Conservation (phyloP, 164 flowering plant species). For the Santalum album region DNA sequence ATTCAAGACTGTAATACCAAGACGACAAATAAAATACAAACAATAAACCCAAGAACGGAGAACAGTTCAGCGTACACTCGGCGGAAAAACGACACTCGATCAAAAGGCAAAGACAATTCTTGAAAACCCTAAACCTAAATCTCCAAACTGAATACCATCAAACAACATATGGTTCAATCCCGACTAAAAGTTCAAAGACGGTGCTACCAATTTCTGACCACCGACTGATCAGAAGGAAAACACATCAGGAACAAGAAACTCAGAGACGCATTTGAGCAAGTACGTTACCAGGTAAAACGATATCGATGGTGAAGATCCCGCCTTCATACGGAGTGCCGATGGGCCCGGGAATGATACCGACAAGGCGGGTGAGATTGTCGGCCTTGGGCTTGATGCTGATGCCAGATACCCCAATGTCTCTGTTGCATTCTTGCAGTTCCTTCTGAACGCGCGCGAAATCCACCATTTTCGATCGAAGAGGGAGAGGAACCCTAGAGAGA, state of each 20-base stretch:
- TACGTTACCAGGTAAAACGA: slow-evolving; percentile 60
- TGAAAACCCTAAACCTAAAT: no score
- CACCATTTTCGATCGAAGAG: slow-evolving; percentile 40
- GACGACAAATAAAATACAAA: no score
- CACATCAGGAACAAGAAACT: neutral
- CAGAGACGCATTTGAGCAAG: neutral
- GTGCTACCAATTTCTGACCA: no score
- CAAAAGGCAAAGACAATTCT: no score
- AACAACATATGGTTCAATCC: no score
- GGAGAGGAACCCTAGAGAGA: neutral
- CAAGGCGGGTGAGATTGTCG: slow-evolving; percentile 54
- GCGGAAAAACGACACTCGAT: no score
- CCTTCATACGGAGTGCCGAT: slow-evolving; percentile 86
- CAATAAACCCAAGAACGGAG: no score
- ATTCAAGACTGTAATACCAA: no score
- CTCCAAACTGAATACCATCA: no score
- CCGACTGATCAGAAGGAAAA: neutral
- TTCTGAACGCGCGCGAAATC: slow-evolving; percentile 84
- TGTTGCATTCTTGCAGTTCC: slow-evolving; percentile 77
- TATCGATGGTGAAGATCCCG: slow-evolving; percentile 74
- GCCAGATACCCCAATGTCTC: slow-evolving; percentile 52
- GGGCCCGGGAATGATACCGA: slow-evolving; percentile 84
- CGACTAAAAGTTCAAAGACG: no score
- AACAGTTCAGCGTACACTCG: no score
- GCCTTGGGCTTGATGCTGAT: slow-evolving; percentile 52